Evolutionary conservation across 768 basidiomycete genomes (phyloP), one percentile per base, ranked within the genome.

Genomic region (Suillus subalutaceus): DNA sequence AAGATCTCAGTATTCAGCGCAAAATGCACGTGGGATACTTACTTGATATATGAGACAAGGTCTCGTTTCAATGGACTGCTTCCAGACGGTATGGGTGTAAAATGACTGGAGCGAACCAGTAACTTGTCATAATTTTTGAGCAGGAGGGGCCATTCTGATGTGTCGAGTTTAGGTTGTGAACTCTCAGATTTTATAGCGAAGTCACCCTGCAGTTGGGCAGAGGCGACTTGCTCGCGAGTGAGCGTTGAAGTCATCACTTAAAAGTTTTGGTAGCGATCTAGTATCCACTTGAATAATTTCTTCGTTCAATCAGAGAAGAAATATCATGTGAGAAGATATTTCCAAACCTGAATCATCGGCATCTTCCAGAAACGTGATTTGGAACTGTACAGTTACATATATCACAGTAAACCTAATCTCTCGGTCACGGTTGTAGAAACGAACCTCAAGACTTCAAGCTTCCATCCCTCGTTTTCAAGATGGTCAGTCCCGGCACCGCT

Each of bases 61-160:
- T 99, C 97, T 62, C 97, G 90, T 81, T 97, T 99, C 72, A 99
- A 82, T 52, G 97, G 97, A 71, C 90, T 93, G 77, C 91, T 94
- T 48, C 97, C 97, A 26, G 90, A 86, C 35, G 96, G 95, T 73
- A 99, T 97, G 65, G 97, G 97, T 10, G 97, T 99, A 79, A 98
- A 99, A 83, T 99, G 97, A 66, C 93, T 91, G 38, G 95, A 96
- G 65, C 97, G 91, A 72, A 95, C 88, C 66, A 97, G 89, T 23
- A 97, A 83, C 77, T 97, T 97, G 85, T 98, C 97, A 79, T 99
- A 99, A 79, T 99, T 98, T 87, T 98, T 99, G 66, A 99, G 85
- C 6, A 99, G 87, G 10, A 99, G 84, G 43, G 97, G 97, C 97
- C 97, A 99, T 80, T 98, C 85, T 0, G 96, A 97, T 23, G 97